A percentile compares a stretch with the other conserved stretches of the same genome.
Evolutionary conservation across 1,284 basidiomycete species (phyloP).

Genomic region (Leccinum pachyderme): DNA sequence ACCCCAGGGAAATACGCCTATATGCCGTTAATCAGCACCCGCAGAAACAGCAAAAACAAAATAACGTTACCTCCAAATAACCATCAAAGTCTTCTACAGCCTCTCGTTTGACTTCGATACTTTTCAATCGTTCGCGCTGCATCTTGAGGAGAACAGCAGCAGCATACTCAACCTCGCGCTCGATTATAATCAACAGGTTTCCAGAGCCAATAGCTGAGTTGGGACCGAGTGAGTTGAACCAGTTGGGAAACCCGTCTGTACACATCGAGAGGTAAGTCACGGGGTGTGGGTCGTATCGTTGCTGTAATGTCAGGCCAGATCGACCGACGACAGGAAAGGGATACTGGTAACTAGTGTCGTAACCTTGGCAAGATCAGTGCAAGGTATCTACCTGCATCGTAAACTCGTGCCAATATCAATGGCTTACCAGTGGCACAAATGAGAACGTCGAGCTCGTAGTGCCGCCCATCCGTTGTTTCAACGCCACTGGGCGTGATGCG

Average conservation of each 20-base stretch:
- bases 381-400: neutral
- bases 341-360: constrained; percentile 50
- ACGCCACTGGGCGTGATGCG: constrained; percentile 53
- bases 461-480: constrained; percentile 51
- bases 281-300: constrained; percentile 53
- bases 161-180: constrained; percentile 55
- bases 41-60: neutral
- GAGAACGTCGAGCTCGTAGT: constrained; percentile 56
- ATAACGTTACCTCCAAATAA: constrained; percentile 43
- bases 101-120: constrained; percentile 54
- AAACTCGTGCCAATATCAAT: neutral
- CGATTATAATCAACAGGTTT: constrained; percentile 47
- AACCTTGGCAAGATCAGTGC: constrained; percentile 34
- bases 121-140: constrained; percentile 58
- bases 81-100: constrained; percentile 61
- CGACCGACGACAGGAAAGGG: constrained; percentile 55
- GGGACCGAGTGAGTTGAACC: constrained; percentile 56
- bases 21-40: constrained; percentile 1
- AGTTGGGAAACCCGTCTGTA: constrained; percentile 61
- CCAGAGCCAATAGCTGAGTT: constrained; percentile 38
- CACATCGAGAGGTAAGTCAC: constrained; percentile 53
- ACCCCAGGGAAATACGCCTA: constrained; percentile 51
- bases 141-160: constrained; percentile 54
- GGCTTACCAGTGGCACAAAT: constrained; percentile 53
- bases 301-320: constrained; percentile 44